These are phyloP conservation scores for Suhomyces taliae DNA, from an alignment of 1,139 yeast species.

Conservation along the genomic window DNA sequence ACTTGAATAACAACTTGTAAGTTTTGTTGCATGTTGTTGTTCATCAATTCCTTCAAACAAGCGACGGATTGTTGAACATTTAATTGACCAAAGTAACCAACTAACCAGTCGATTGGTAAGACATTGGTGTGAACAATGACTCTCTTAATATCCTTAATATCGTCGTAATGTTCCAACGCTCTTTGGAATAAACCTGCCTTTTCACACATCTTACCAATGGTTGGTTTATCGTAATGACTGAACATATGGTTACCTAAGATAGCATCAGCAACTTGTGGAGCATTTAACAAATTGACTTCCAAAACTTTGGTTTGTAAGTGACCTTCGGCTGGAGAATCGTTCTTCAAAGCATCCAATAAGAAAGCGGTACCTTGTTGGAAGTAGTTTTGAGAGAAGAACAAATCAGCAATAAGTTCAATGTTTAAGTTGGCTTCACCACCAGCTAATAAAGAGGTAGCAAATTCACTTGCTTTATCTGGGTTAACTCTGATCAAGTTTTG, in stretches of 20 bases:
- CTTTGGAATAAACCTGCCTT: slow-evolving; percentile 92
- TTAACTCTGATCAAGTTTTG: slow-evolving; percentile 89
- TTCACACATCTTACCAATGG: slow-evolving; percentile 89
- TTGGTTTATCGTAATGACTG: slow-evolving; percentile 91
- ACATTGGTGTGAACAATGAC: slow-evolving; percentile 86
- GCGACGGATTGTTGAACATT: slow-evolving; percentile 92
- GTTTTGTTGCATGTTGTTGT: slow-evolving; percentile 79
- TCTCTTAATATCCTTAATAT: slow-evolving; percentile 91
- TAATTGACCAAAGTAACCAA: slow-evolving; percentile 86
- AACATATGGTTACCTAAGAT: slow-evolving; percentile 95
- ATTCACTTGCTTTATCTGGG: slow-evolving; percentile 98
- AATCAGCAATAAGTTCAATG: slow-evolving; percentile 85
- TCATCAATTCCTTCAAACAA: slow-evolving; percentile 82
- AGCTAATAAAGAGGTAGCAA: slow-evolving; percentile 82
- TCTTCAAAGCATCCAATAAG: slow-evolving; percentile 90
- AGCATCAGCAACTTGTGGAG: slow-evolving; percentile 99
- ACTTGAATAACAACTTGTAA: slow-evolving; percentile 94
- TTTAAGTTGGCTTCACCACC: slow-evolving; percentile 66
- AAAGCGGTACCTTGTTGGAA: slow-evolving; percentile 99
- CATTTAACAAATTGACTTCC: slow-evolving; percentile 90
- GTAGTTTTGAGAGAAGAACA: slow-evolving; percentile 90
- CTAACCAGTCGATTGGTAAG: slow-evolving; percentile 92
- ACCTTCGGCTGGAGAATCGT: slow-evolving; percentile 92
- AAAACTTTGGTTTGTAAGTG: slow-evolving; percentile 92
- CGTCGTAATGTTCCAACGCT: slow-evolving; percentile 94